Percentiles rank a stretch among this genome's conserved stretches.
Evolutionary conservation across 768 basidiomycete species (phyloP).

Genomic region (Lactarius deliciosus): DNA sequence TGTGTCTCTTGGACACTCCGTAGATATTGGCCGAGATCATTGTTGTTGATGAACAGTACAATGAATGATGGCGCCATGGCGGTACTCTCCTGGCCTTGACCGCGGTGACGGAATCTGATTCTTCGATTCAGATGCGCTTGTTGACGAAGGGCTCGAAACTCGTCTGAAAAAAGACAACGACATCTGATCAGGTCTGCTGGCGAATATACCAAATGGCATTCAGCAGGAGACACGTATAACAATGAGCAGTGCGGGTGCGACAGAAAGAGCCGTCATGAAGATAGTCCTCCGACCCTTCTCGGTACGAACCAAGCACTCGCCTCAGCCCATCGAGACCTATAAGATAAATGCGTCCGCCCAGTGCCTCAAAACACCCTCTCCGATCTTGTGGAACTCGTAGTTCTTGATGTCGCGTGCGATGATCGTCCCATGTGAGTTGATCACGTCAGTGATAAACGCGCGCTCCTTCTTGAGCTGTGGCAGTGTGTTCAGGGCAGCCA

Average conservation of each 20-base stretch:
- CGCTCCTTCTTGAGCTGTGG: slow-evolving; percentile 68
- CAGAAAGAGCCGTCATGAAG: neutral
- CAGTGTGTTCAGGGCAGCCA: slow-evolving; percentile 60
- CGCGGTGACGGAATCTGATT: neutral
- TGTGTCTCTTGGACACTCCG: too few species aligned
- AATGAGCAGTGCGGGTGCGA: neutral
- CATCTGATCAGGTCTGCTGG: neutral
- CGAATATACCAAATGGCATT: neutral
- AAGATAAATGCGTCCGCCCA: slow-evolving; percentile 65
- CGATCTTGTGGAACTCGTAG: slow-evolving; percentile 56
- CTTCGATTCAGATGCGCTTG: neutral
- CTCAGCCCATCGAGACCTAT: slow-evolving; percentile 28
- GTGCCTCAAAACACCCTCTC: slow-evolving; percentile 66
- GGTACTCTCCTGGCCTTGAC: neutral
- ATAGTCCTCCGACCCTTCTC: neutral
- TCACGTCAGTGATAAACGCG: slow-evolving; percentile 57
- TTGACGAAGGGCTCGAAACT: neutral
- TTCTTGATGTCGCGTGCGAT: slow-evolving; percentile 64
- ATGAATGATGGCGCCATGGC: neutral
- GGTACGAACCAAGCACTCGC: neutral
- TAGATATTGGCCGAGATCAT: neutral
- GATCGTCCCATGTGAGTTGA: slow-evolving; percentile 71
- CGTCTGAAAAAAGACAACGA: neutral
- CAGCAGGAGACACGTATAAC: neutral
- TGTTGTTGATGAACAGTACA: neutral